These are phyloP conservation scores for Crithidia fasciculata DNA, from an alignment of 208 protist genomes.

Conservation along the genomic window DNA sequence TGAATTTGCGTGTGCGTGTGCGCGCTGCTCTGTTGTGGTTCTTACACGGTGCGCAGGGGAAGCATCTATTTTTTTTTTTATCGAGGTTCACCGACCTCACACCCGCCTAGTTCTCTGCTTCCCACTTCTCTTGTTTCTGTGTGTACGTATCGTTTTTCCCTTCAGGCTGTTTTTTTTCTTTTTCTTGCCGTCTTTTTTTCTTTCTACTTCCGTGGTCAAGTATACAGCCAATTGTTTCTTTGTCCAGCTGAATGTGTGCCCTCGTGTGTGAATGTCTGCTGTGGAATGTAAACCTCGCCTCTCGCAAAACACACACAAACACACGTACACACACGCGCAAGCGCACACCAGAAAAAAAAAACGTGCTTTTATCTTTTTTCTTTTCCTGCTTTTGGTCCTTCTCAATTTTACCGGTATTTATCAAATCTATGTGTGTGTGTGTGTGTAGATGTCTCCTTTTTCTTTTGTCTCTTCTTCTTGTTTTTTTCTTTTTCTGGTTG, in stretches of 20 bases:
- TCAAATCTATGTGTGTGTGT: too few relatives aligned
- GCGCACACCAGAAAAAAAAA: not conserved
- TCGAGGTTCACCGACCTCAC: too few relatives aligned
- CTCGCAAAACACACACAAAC: not conserved
- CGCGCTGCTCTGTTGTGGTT: not conserved
- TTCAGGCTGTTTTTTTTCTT: not conserved
- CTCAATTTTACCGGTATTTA: not conserved
- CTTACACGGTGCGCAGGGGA: too few relatives aligned
- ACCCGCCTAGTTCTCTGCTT: not conserved
- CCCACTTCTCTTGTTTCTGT: conserved; percentile 16
- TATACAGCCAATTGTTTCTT: not conserved
- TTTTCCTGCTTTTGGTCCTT: not conserved
- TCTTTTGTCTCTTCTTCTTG: too few relatives aligned
- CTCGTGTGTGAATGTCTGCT: too few relatives aligned
- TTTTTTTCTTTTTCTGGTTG: too few relatives aligned
- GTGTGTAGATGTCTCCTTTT: too few relatives aligned
- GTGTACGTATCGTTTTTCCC: conserved; percentile 7
- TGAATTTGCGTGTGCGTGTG: conserved; percentile 4
- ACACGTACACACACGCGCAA: not conserved
- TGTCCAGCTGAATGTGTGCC: not conserved
- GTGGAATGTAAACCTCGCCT: not conserved
- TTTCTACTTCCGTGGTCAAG: not conserved
- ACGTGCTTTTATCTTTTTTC: not conserved
- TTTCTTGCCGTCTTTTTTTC: not conserved
- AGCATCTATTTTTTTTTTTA: too few relatives aligned